Conservation (phyloP, 2,329 filamentous ascomycete species). For the Leptographium wingfieldii region DNA sequence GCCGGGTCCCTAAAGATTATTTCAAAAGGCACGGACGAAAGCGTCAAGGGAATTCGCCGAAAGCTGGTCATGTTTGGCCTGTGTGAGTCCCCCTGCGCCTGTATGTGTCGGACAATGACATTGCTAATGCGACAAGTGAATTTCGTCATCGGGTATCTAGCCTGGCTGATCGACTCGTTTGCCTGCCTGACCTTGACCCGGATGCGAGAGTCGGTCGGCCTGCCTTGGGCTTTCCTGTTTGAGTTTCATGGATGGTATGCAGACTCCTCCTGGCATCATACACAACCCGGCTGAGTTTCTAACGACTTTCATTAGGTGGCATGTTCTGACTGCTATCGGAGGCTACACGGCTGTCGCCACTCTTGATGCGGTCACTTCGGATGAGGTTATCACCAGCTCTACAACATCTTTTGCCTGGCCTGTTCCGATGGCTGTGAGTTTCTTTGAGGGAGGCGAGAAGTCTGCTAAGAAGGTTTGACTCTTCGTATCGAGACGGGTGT, state of each 20-base stretch:
- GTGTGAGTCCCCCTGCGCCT: not conserved
- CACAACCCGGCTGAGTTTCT: not conserved
- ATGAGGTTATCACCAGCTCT: not conserved
- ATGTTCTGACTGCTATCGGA: not conserved
- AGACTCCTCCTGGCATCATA: not conserved
- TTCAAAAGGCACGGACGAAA: not conserved
- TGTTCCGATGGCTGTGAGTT: not conserved
- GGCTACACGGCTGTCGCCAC: not conserved
- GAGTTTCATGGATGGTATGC: not conserved
- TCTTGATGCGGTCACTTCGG: not conserved
- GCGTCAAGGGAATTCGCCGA: not conserved
- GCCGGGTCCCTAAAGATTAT: not conserved
- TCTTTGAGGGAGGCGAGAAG: not conserved
- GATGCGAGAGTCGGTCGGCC: not conserved
- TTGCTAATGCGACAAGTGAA: not conserved
- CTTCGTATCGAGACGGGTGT: too few species aligned
- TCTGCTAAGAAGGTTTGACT: not conserved
- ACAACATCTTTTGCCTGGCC: not conserved
- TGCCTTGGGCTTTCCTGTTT: not conserved
- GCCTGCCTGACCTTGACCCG: not conserved
- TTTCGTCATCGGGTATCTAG: not conserved
- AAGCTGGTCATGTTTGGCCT: not conserved
- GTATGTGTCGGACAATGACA: not conserved
- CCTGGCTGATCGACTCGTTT: not conserved
- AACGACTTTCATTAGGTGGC: not conserved